Evolutionary conservation across 2,329 filamentous ascomycete species (phyloP), one percentile per base, ranked within the genome.

Genomic region (Penicillium sp.): DNA sequence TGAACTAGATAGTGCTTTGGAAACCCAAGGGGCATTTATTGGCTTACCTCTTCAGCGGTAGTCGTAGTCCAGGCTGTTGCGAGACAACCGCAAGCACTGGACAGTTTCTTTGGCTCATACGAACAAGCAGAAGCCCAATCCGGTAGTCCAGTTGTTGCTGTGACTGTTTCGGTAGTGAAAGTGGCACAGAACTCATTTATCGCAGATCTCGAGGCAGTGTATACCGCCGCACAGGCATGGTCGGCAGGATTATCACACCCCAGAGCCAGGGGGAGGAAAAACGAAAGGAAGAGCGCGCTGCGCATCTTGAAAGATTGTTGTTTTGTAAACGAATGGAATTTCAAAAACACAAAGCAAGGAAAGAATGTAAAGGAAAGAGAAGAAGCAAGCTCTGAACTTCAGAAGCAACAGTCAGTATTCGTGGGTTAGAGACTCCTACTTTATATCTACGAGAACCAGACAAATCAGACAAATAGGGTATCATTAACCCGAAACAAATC

Each of bases 211-310:
- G 47, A 50, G 14, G 47, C 28, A 28, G 47, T 50, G 21, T 50
- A 50, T 5, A 50, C 47, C 2, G 47, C 30, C 11, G 47, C 47
- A 38, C 47, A 50, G 30, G 30, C 30, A 50, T 50, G 47, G 16
- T 18, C 20, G 35, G 47, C 47, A 38, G 47, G 47, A 50, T 50
- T 50, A 20, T 50, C 35, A 30, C 47, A 50, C 30, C 47, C 47
- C 47, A 50, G 35, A 24, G 30, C 47, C 47, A 50, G 47, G 30
- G 47, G 47, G 47, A 50, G 28, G 12, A 50, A 28, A 40, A 50
- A 50, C 2, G 47, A 50, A 40, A 50, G 47, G 30, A 50, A 33
- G 20, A 50, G 47, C 47, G 47, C 47, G 20, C 47, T 50, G 47
- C 47, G 47, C 30, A 50, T 50, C 11, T 35, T 38, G 20, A 40